Conservation (phyloP, 2,329 filamentous ascomycete genomes). For the Penicillium sp. region DNA sequence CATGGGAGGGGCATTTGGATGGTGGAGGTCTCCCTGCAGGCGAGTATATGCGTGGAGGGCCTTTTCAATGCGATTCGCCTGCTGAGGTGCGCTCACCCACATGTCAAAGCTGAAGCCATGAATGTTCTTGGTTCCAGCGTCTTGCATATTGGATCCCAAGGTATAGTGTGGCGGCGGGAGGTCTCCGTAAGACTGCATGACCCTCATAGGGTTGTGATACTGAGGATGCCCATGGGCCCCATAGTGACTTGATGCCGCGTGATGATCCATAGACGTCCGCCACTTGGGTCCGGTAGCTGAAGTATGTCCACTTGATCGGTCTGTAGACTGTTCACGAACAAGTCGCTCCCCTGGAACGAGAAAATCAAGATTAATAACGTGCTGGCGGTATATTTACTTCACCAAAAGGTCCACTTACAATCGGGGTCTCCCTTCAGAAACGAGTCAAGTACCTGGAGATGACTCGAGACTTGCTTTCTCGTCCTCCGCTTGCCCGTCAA, state of each 20-base stretch:
- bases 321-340: conserved; percentile 41
- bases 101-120: conserved; percentile 50
- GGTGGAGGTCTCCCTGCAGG: conserved; percentile 45
- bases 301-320: conserved; percentile 39
- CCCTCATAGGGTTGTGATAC: conserved; percentile 39
- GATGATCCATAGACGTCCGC: conserved; percentile 39
- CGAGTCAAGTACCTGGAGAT: conserved; percentile 64
- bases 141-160: conserved; percentile 39
- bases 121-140: conserved; percentile 35
- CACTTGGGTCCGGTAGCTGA: conserved; percentile 38
- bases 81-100: conserved; percentile 48
- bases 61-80: conserved; percentile 42
- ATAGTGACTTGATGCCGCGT: conserved; percentile 36
- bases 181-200: conserved; percentile 40
- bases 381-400: not conserved
- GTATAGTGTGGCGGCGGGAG: conserved; percentile 41
- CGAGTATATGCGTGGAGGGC: conserved; percentile 51
- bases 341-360: conserved; percentile 41
- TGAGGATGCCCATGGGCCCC: conserved; percentile 30
- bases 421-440: conserved; percentile 57
- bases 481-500: conserved; percentile 57
- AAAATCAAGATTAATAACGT: conserved; percentile 5
- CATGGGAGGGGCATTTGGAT: conserved; percentile 39
- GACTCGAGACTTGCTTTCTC: conserved; percentile 66
- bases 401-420: conserved; percentile 47